Percentiles rank a stretch among this genome's conserved stretches.
These are phyloP conservation scores for Sequoia sempervirens DNA, from an alignment of 75 land plant species.

Conservation along the genomic window DNA sequence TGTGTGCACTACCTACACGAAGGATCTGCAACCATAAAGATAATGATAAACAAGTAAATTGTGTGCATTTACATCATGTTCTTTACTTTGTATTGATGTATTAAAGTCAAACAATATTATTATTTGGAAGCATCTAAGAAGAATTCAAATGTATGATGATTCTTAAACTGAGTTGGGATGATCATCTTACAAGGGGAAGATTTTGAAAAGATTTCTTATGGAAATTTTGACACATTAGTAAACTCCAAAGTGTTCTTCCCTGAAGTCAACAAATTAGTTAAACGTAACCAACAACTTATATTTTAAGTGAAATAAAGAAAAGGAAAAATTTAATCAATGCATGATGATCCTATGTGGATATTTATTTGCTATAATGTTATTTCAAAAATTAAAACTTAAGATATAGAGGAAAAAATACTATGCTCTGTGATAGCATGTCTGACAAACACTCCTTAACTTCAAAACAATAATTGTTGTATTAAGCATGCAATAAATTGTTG, in stretches of 20 bases:
- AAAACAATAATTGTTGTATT: neutral
- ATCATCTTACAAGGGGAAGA: conserved; percentile 8
- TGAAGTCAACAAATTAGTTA: neutral
- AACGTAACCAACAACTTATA: neutral
- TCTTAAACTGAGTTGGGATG: neutral
- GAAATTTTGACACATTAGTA: conserved; percentile 6
- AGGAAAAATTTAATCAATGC: no score
- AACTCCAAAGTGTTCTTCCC: conserved; percentile 15
- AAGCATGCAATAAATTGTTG: neutral
- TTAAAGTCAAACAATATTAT: neutral
- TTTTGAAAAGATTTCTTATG: conserved; percentile 4
- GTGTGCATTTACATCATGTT: neutral
- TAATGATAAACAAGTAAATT: neutral
- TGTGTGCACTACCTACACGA: neutral
- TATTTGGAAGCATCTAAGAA: neutral
- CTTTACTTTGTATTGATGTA: neutral
- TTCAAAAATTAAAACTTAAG: neutral
- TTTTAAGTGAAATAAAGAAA: neutral
- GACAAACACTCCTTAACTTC: neutral
- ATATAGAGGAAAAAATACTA: neutral
- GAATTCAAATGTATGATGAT: neutral
- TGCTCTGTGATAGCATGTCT: neutral
- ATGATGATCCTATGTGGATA: neutral
- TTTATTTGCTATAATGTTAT: neutral
- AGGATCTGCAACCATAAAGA: neutral